Evolutionary conservation across 345 rosid genomes (phyloP).

Genomic region (Eutrema heterophyllum): DNA sequence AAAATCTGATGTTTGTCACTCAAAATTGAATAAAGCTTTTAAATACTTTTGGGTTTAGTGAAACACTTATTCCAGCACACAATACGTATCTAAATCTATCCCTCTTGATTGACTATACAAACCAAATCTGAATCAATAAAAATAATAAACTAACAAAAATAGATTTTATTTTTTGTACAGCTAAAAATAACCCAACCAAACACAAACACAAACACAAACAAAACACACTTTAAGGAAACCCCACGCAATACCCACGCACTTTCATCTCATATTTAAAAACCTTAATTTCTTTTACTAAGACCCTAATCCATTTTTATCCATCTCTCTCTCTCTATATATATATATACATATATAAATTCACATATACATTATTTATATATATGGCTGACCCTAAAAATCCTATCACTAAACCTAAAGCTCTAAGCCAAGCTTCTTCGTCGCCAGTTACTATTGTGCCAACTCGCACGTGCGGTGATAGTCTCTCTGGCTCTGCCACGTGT

Average conservation of each 20-base stretch:
- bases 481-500: conserved; percentile 18
- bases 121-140: background rate
- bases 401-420: conserved; percentile 27
- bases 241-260: conserved; percentile 34
- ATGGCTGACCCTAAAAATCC: conserved; percentile 33
- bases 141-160: background rate
- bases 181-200: conserved; percentile 1
- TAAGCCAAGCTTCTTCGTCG: conserved; percentile 17
- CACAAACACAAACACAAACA: conserved; percentile 28
- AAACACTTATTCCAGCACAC: background rate
- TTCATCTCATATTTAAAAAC: conserved; percentile 12
- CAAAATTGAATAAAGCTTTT: background rate
- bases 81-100: background rate
- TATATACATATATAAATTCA: background rate
- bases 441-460: conserved; percentile 15
- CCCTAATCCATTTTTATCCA: background rate
- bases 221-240: conserved; percentile 31
- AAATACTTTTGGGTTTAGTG: background rate
- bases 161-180: conserved; percentile 1
- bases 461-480: conserved; percentile 26
- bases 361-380: too few relatives aligned
- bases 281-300: conserved; percentile 13
- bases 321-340: background rate
- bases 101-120: background rate
- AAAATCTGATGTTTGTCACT: background rate